Evolutionary conservation across 148 eudicot genomes (phyloP), one percentile per base, ranked within the genome.

Genomic region (Fagopyrum tataricum): DNA sequence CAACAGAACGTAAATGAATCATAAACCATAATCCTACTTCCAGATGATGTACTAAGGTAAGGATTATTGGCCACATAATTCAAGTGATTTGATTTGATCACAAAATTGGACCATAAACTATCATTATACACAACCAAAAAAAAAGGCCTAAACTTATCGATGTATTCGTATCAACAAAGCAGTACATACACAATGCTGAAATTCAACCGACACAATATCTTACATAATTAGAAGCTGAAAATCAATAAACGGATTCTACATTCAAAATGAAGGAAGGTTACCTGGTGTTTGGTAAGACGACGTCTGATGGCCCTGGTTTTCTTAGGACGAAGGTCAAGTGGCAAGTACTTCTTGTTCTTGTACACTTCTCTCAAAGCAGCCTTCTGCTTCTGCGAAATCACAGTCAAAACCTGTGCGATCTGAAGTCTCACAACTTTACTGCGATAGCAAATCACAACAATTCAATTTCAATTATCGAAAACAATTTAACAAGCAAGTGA

Each of bases 311-410:
- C 80, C 51, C 83, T 80, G 64, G 83, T 77, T 59, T 81, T 81
- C 80, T 81, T 81, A 8, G 83, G 81, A 68, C 81, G 77, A 66
- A 80, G 80, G 62, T 83, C 86, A 26, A 83, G 83, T 2, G 86
- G 81, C 80, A 83, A 58, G 8, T 75, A 76, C 74, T 83, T 84
- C 80, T 84, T 84, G 62, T 84, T 84, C 84, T 84, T 84, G 79
- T 83, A 83, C 2, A 44, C 86, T 26, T 83, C 84, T 55, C 86
- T 78, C 17, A 83, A 73, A 1, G 79, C 79, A 0, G 80, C 40
- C 59, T 83, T 80, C 76, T 83, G 84, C 72, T 78, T 83, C 74
- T 83, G 82, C 21, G 81, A 78, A 41, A 83, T 83, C 31, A 83
- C 86, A 14, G 86, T 80, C 78, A 77, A 61, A 64, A 80, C 83